Evolutionary conservation across 257 asterid species (phyloP).

Genomic region (Nicotiana undulata): DNA sequence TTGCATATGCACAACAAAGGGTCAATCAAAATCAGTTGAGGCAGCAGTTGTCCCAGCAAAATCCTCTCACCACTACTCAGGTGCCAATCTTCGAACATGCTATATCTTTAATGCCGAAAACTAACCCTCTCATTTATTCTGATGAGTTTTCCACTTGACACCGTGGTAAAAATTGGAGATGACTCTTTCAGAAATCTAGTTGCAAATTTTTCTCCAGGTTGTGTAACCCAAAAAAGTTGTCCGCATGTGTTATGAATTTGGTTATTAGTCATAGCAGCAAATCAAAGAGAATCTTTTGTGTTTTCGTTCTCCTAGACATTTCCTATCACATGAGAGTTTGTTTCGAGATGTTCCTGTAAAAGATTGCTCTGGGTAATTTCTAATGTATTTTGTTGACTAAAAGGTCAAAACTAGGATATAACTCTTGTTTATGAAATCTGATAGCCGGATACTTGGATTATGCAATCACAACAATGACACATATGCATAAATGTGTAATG

Average conservation of each 20-base stretch:
- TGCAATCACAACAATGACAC: constrained; percentile 3
- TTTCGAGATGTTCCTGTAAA: background rate
- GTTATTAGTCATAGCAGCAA: constrained; percentile 18
- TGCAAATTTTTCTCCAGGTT: background rate
- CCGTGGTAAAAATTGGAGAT: background rate
- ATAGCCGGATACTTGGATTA: background rate
- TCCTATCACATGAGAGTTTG: background rate
- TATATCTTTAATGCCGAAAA: background rate
- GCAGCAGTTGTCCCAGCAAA: constrained; percentile 75
- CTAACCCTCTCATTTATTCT: background rate
- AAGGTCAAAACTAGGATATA: background rate
- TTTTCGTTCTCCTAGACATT: background rate
- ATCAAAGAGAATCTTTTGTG: background rate
- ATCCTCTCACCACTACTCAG: constrained; percentile 57
- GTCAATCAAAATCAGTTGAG: constrained; percentile 51
- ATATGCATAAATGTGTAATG: background rate
- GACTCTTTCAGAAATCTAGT: constrained; percentile 5
- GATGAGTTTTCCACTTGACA: constrained; percentile 1
- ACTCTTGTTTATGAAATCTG: background rate
- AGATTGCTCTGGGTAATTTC: background rate
- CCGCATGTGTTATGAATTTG: constrained; percentile 3
- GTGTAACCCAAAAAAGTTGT: background rate
- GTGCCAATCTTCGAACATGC: constrained; percentile 23
- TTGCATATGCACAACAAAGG: constrained; percentile 44
- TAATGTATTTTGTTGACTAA: background rate